Evolutionary conservation across 495 filamentous ascomycete genomes (phyloP).

Genomic region (Hypoxylon cercidicola): DNA sequence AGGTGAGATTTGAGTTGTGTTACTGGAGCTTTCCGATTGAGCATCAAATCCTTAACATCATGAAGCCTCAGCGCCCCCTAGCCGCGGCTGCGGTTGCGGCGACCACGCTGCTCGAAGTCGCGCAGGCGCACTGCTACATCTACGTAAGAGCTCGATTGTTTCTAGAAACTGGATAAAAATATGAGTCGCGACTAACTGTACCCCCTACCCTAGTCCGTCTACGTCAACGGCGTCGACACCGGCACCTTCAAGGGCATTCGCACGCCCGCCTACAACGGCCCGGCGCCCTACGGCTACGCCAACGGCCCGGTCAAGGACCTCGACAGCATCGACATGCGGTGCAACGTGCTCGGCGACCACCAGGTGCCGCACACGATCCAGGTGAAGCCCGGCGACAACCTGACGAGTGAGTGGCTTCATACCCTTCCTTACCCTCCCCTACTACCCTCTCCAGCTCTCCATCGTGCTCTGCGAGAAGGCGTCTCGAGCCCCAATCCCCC

Average conservation of each 20-base stretch:
- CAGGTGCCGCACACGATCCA: constrained; percentile 53
- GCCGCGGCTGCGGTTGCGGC: constrained; percentile 13
- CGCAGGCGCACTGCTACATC: constrained; percentile 42
- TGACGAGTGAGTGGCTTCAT: constrained; percentile 52
- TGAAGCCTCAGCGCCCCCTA: constrained; percentile 8
- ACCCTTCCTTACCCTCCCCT: neutral
- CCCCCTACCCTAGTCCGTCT: constrained; percentile 44
- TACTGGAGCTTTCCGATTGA: too few relatives aligned
- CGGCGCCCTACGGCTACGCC: constrained; percentile 53
- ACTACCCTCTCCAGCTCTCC: too few relatives aligned
- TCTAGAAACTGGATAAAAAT: neutral
- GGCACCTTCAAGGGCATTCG: constrained; percentile 54
- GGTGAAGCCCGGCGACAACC: constrained; percentile 55
- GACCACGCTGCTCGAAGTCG: constrained; percentile 13
- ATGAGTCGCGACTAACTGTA: neutral
- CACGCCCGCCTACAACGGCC: constrained; percentile 52
- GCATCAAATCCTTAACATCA: neutral
- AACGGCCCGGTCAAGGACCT: constrained; percentile 59
- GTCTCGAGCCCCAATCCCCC: too few relatives aligned
- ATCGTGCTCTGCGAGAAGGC: too few relatives aligned
- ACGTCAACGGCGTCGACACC: constrained; percentile 58
- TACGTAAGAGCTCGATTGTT: constrained; percentile 35
- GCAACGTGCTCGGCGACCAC: constrained; percentile 56
- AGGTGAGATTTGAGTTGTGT: too few relatives aligned
- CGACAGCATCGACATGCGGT: constrained; percentile 54